phyloP scores from a whole-genome alignment of 1,284 basidiomycete species.

The Chalciporus piperatoides region DNA sequence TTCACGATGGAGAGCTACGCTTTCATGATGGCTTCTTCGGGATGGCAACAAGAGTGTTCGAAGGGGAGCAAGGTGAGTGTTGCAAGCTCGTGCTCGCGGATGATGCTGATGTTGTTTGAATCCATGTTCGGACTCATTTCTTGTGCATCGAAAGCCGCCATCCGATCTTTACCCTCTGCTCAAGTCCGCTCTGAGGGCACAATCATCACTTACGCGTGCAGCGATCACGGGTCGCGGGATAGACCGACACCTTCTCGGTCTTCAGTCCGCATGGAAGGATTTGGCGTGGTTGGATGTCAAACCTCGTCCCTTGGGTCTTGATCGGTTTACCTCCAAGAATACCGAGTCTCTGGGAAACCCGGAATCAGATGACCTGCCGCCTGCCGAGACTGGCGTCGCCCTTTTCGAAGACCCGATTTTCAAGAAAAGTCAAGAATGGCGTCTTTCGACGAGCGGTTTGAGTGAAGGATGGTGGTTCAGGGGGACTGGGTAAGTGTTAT shows the following conservation, averaged over 20 bases:
- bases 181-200: slow-evolving; percentile 72
- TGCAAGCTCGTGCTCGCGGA: neutral
- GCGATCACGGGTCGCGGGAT: slow-evolving; percentile 84
- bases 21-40: slow-evolving; percentile 46
- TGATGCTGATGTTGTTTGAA: neutral
- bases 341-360: slow-evolving; percentile 21
- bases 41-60: slow-evolving; percentile 15
- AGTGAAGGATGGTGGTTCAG: slow-evolving; percentile 85
- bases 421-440: slow-evolving; percentile 79
- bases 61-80: slow-evolving; percentile 17
- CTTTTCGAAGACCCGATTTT: slow-evolving; percentile 84
- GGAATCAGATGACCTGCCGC: neutral
- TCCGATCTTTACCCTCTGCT: slow-evolving; percentile 24
- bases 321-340: slow-evolving; percentile 19
- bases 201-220: slow-evolving; percentile 74
- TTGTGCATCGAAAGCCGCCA: slow-evolving; percentile 12
- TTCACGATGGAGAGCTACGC: slow-evolving; percentile 73
- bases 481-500: slow-evolving; percentile 72
- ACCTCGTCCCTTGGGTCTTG: neutral
- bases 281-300: slow-evolving; percentile 31
- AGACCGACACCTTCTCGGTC: slow-evolving; percentile 89
- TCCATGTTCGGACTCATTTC: neutral
- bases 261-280: slow-evolving; percentile 62
- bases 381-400: slow-evolving; percentile 31
- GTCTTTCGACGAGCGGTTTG: slow-evolving; percentile 87